These are phyloP conservation scores for Gyromitra esculenta DNA, from an alignment of 2,329 filamentous ascomycete species.

Conservation along the genomic window DNA sequence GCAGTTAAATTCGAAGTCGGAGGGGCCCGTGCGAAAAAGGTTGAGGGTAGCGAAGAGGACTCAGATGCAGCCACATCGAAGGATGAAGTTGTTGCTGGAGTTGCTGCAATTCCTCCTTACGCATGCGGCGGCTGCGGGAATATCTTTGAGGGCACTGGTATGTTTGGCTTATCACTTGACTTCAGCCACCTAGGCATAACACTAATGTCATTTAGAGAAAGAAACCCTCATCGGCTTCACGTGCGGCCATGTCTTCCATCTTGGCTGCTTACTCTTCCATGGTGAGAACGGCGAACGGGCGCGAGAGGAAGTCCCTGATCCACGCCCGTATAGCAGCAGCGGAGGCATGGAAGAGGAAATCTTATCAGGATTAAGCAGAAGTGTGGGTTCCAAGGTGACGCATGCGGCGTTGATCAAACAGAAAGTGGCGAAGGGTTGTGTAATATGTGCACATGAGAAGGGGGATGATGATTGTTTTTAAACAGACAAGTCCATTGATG, in stretches of 20 bases:
- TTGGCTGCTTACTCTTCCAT: slow-evolving; percentile 69
- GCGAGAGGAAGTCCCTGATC: slow-evolving; percentile 1
- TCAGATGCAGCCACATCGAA: slow-evolving; percentile 41
- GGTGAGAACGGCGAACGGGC: slow-evolving; percentile 62
- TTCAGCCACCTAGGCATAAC: not conserved
- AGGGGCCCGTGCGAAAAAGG: slow-evolving; percentile 57
- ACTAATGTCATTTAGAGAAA: slow-evolving; percentile 64
- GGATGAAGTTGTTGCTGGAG: slow-evolving; percentile 57
- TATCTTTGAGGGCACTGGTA: slow-evolving; percentile 57
- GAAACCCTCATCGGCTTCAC: slow-evolving; percentile 82
- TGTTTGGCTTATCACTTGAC: not conserved
- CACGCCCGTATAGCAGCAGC: slow-evolving; percentile 24
- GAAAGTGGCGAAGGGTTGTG: slow-evolving; percentile 73
- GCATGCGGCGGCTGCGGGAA: slow-evolving; percentile 55
- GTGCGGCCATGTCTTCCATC: slow-evolving; percentile 83
- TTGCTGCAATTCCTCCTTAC: slow-evolving; percentile 55
- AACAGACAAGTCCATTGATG: not conserved
- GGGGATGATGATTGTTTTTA: slow-evolving; percentile 55
- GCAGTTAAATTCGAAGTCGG: slow-evolving; percentile 89
- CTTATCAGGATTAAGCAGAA: slow-evolving; percentile 66
- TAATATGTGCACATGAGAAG: slow-evolving; percentile 65
- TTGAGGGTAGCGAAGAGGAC: slow-evolving; percentile 54
- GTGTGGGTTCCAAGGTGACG: slow-evolving; percentile 86
- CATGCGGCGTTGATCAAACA: slow-evolving; percentile 81
- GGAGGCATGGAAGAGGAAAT: slow-evolving; percentile 43